These are phyloP conservation scores for Colletotrichum aenigma DNA, from an alignment of 2,329 filamentous ascomycete species.

Conservation along the genomic window DNA sequence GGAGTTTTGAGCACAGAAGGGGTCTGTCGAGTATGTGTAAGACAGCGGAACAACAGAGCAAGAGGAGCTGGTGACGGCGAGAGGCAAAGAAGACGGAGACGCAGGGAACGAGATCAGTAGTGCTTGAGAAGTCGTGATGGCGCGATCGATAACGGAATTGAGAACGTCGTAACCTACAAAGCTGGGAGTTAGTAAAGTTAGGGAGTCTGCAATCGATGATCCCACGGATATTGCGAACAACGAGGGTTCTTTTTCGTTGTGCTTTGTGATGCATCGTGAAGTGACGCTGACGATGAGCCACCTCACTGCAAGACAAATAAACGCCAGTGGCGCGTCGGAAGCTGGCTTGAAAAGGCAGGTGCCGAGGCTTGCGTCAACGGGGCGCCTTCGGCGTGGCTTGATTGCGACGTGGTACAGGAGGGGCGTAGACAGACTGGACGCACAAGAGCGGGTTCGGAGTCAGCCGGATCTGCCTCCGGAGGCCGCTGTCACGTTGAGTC, in stretches of 20 bases:
- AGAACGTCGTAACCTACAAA: neutral
- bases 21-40: neutral
- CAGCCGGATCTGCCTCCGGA: neutral
- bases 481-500: neutral
- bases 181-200: fast-evolving
- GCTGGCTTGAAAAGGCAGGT: neutral
- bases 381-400: neutral
- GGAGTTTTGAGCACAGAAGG: neutral
- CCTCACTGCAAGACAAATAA: neutral
- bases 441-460: neutral
- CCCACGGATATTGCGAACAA: neutral
- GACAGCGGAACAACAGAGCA: neutral
- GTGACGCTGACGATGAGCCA: neutral
- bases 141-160: neutral
- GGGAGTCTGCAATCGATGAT: neutral
- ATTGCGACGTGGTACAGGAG: neutral
- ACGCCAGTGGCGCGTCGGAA: neutral
- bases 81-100: neutral
- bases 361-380: neutral
- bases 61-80: neutral
- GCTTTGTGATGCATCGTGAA: neutral
- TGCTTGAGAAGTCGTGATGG: neutral
- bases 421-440: neutral
- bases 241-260: neutral
- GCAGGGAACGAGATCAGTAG: neutral